Base-by-base conservation (phyloP, 2,329 filamentous ascomycete genomes). In the Cladorrhinum sp. region DNA sequence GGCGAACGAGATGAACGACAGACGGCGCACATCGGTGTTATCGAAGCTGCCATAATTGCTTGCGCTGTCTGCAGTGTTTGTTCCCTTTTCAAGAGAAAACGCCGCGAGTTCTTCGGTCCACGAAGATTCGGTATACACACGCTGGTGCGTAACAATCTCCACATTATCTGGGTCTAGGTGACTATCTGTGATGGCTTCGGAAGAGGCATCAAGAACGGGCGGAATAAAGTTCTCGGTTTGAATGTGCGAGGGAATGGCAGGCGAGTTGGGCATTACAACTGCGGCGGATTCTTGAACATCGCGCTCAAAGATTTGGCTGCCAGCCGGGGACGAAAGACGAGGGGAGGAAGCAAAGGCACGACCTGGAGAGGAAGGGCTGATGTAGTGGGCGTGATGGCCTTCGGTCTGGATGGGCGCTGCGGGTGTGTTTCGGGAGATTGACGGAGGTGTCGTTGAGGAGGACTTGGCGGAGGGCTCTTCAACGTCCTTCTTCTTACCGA, bases 1-100 rank as follows among this genome's bases (percentile, higher is more conserved):
- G 63, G 93, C 93, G 75, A 98, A 98, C 7, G 92, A 96, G 72
- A 98, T 96, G 77, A 98, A 98, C 73, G 90, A 95, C 64, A 98
- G 77, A 22, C 93, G 86, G 50, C 91, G 87, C 18, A 96, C 85
- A 69, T 96, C 93, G 51, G 85, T 82, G 41, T 82, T 84, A 69
- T 96, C 92, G 63, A 93, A 78, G 50, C 88, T 86, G 29, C 88
- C 91, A 73, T 93, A 93, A 71, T 86, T 91, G 60, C 88, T 90
- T 1, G 85, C 85, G 24, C 81, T 80, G 66, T 93, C 90, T 20
- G n/a, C 51, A 4, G 55, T 27, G 45, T 45, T 23, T 23, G 27
- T 56, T 50, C 66, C 64, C 38, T 63, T 79, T n/a, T 75, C 76
- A 56, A 84, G 78, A 5, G 80, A 76, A 69, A 85, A 79, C 22